A percentile compares a stretch with the other conserved stretches of the same genome.
Evolutionary conservation across 371 early-diverging fungal genomes (phyloP).

Genomic region (Mortierella sp.): DNA sequence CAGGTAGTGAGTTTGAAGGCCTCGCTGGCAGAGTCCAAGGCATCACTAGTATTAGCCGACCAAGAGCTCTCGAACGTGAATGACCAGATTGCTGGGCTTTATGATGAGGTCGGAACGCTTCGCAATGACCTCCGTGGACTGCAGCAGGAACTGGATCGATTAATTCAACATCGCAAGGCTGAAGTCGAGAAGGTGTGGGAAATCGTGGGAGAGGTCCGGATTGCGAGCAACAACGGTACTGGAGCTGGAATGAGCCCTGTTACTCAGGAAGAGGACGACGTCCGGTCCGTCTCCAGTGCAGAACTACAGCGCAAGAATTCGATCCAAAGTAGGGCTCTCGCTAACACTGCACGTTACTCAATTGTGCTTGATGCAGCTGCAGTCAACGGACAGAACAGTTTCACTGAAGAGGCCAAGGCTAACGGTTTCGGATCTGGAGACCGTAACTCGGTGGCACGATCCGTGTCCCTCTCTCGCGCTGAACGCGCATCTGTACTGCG

Average conservation of each 20-base stretch:
- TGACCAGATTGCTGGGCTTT: conserved; percentile 59
- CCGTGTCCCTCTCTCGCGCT: conserved; percentile 39
- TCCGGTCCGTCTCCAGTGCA: conserved; percentile 33
- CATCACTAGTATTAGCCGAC: conserved; percentile 58
- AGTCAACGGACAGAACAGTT: neutral
- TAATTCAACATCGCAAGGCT: conserved; percentile 66
- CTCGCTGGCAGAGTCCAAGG: conserved; percentile 55
- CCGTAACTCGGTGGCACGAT: conserved; percentile 30
- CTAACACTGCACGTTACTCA: conserved; percentile 25
- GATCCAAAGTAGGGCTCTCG: conserved; percentile 42
- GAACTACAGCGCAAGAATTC: conserved; percentile 33
- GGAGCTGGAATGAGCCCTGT: conserved; percentile 15
- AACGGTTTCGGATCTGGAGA: conserved; percentile 1
- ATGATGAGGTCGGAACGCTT: conserved; percentile 69
- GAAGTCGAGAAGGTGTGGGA: conserved; percentile 73
- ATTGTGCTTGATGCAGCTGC: conserved; percentile 5
- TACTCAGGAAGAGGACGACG: conserved; percentile 25
- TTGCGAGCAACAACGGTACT: conserved; percentile 9
- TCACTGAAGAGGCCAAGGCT: neutral
- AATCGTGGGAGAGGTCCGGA: conserved; percentile 65
- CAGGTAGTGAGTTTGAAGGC: conserved; percentile 57
- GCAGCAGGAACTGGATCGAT: conserved; percentile 64
- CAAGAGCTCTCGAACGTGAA: conserved; percentile 61
- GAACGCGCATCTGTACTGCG: conserved; percentile 48
- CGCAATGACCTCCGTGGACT: conserved; percentile 62